Percentiles rank a stretch among this genome's conserved stretches.
Evolutionary conservation across 108 stramenopile genomes (phyloP).

Genomic region (Parmales sp.): DNA sequence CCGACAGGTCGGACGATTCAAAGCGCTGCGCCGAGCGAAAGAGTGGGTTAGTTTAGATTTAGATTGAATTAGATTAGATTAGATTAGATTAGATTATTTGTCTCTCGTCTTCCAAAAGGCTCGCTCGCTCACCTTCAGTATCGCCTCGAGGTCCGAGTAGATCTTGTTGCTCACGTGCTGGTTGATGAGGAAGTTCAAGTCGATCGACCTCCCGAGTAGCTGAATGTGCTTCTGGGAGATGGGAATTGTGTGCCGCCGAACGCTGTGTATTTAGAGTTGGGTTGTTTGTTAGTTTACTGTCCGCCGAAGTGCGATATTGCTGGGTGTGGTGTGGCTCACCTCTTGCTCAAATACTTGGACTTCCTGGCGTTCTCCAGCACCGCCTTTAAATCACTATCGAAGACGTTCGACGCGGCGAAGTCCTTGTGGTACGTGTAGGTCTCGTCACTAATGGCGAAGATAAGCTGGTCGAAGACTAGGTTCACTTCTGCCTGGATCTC

Average conservation of each 20-base stretch:
- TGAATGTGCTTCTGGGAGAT: slow-evolving; percentile 29
- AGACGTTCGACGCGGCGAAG: background rate
- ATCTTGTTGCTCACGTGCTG: slow-evolving; percentile 29
- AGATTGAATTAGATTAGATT: too few species aligned
- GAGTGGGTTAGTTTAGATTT: too few species aligned
- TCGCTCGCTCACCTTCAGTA: too few species aligned
- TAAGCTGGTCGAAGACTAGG: slow-evolving; percentile 34
- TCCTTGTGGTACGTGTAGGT: slow-evolving; percentile 36
- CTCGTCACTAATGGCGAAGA: slow-evolving; percentile 29
- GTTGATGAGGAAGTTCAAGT: slow-evolving; percentile 20
- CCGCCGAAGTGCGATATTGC: too few species aligned
- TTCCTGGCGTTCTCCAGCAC: slow-evolving; percentile 17
- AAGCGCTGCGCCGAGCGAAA: slow-evolving; percentile 21
- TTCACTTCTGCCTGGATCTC: slow-evolving; percentile 48
- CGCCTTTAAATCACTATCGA: slow-evolving; percentile 21
- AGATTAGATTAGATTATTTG: too few species aligned
- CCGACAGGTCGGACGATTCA: slow-evolving; percentile 22
- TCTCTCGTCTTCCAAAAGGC: too few species aligned
- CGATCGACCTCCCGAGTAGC: slow-evolving; percentile 31
- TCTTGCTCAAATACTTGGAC: slow-evolving; percentile 7
- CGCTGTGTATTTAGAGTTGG: too few species aligned
- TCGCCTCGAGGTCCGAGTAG: slow-evolving; percentile 28
- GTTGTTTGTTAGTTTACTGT: too few species aligned
- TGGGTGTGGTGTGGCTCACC: too few species aligned
- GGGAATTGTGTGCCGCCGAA: slow-evolving; percentile 25